Evolutionary conservation across 2,329 filamentous ascomycete genomes (phyloP).

Genomic region (Monilinia laxa): DNA sequence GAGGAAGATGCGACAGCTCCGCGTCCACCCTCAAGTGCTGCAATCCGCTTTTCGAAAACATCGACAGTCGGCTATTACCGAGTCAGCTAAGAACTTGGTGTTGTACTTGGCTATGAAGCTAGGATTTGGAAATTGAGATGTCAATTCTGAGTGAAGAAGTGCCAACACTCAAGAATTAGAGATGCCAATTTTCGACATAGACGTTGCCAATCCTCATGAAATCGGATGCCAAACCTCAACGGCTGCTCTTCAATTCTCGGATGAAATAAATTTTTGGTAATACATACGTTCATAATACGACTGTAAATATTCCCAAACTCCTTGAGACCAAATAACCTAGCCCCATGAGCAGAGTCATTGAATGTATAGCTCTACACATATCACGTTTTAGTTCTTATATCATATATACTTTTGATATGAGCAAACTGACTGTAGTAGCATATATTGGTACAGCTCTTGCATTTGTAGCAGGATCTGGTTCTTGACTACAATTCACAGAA

Average conservation of each 20-base stretch:
- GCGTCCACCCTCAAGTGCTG: conserved; percentile 88
- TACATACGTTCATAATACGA: conserved; percentile 81
- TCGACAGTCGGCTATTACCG: conserved; percentile 74
- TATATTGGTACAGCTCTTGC: conserved; percentile 94
- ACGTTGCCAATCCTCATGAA: conserved; percentile 15
- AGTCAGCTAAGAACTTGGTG: conserved; percentile 20
- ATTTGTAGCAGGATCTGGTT: conserved; percentile 78
- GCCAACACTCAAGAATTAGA: background rate
- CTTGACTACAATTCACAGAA: conserved; percentile 56
- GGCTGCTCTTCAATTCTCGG: background rate
- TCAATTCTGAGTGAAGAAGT: conserved; percentile 1
- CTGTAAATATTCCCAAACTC: conserved; percentile 96
- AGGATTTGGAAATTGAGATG: conserved; percentile 9
- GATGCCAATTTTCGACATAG: conserved; percentile 10
- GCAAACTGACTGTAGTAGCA: conserved; percentile 66
- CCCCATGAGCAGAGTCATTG: conserved; percentile 94
- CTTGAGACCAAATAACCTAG: conserved; percentile 92
- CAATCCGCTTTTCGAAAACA: conserved; percentile 93
- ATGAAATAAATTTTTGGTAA: background rate
- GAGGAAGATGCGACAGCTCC: conserved; percentile 82
- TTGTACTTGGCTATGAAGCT: conserved; percentile 16
- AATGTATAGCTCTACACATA: conserved; percentile 74
- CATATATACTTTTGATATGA: background rate
- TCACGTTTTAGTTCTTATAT: conserved; percentile 25
- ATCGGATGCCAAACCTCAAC: conserved; percentile 21